Conservation (phyloP, 2,329 filamentous ascomycete genomes). For the Xylariaceae sp. region DNA sequence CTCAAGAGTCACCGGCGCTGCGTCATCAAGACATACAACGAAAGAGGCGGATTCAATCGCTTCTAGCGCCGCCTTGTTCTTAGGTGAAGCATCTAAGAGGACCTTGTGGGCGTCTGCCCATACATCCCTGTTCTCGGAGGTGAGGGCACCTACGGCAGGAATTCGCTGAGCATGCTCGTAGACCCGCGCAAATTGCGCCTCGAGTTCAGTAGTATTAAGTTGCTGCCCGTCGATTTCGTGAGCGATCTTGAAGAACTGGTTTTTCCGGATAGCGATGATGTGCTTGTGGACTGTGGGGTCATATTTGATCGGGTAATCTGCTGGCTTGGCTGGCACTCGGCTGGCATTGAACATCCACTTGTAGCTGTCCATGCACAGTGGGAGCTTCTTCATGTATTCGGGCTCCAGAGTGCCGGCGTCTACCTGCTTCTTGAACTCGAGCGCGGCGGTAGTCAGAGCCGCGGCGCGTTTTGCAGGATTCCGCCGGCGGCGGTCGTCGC, state of each 20-base stretch:
- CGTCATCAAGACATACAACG: slow-evolving; percentile 90
- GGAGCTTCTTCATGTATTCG: slow-evolving; percentile 97
- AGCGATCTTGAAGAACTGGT: slow-evolving; percentile 92
- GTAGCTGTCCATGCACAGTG: slow-evolving; percentile 98
- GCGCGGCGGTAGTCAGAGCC: slow-evolving; percentile 79
- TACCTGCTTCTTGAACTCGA: slow-evolving; percentile 95
- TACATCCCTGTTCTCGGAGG: slow-evolving; percentile 88
- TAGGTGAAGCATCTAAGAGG: slow-evolving; percentile 74
- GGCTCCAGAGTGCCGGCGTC: slow-evolving; percentile 83
- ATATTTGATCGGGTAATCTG: slow-evolving; percentile 85
- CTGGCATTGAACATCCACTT: slow-evolving; percentile 98
- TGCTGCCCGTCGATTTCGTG: slow-evolving; percentile 82
- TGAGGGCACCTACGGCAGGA: slow-evolving; percentile 80
- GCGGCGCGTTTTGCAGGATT: slow-evolving; percentile 92
- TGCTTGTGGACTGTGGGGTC: slow-evolving; percentile 75
- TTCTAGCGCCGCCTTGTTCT: slow-evolving; percentile 77
- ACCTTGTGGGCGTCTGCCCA: slow-evolving; percentile 84
- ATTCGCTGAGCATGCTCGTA: slow-evolving; percentile 75
- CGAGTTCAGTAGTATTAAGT: slow-evolving; percentile 86
- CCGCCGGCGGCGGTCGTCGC: slow-evolving; percentile 85
- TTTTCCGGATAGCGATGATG: slow-evolving; percentile 89
- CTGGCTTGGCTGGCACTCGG: slow-evolving; percentile 79
- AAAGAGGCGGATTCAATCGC: slow-evolving; percentile 89
- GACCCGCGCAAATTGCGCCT: slow-evolving; percentile 83
- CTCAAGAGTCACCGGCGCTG: slow-evolving; percentile 87